Evolutionary conservation across 768 basidiomycete species (phyloP), one percentile per base, ranked within the genome.

Genomic region (Phallus indusiatus): DNA sequence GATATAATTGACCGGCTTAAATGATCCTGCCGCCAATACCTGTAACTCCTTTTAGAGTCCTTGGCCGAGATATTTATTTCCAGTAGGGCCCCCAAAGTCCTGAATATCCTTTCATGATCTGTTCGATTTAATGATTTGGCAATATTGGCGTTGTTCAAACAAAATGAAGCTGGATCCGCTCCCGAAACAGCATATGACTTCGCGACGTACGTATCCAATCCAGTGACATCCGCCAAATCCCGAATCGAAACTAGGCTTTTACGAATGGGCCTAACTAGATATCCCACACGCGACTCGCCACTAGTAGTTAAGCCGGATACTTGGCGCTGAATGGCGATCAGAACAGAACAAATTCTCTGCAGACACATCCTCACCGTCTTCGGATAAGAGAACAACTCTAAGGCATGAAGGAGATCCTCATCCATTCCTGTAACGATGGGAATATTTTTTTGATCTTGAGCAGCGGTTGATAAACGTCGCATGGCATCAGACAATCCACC

Each of bases 401-500:
- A 34, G 17, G 54, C 54, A 21, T 47, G 35, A 28, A 54, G 46
- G 10, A 76, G 77, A 47, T 79, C 78, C 55, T 79, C 80, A 11
- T 73, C 71, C 34, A 73, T 75, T 54, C 76, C 75, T 53, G 78
- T 76, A 21, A 69, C 64, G 6, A 72, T 62, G 16, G 71, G 69
- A 2, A 76, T 72, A 18, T 71, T 66, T 9, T 70, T 62, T 37
- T 76, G 77, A 64, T 90, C 87, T 18, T 71, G 78, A 1, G 89
- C 81, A 1, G 84, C 84, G 12, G 83, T 68, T 5, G 76, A 76
- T 10, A 91, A 76, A 11, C 80, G 81, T 11, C 81, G 79, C 53
- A 90, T 79, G 5, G 88, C 88, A 60, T 91, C 88, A 1, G 85
- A 83, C 11, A 90, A 73, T 2, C 86, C 74, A 1, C 84, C 78